These are phyloP conservation scores for Agroathelia rolfsii DNA, from an alignment of 1,284 basidiomycete genomes.

Conservation along the genomic window DNA sequence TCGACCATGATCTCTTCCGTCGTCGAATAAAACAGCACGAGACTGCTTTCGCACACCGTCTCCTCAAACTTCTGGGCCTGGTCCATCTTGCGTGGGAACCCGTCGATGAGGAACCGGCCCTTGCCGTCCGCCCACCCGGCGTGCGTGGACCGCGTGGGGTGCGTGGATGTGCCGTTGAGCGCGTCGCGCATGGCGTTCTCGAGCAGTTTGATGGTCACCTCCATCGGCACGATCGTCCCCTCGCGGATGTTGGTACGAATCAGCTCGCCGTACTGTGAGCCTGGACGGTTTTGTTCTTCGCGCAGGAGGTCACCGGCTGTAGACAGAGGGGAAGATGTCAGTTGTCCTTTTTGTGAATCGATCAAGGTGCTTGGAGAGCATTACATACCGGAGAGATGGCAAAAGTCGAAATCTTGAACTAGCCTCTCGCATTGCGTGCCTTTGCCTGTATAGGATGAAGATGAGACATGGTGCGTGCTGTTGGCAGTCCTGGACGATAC, in stretches of 20 bases:
- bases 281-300: conserved; percentile 83
- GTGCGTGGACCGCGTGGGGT: conserved; percentile 28
- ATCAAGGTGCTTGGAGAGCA: conserved; percentile 3
- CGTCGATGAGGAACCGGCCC: conserved; percentile 92
- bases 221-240: conserved; percentile 93
- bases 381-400: conserved; percentile 80
- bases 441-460: conserved; percentile 57
- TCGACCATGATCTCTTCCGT: conserved; percentile 83
- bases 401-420: conserved; percentile 85
- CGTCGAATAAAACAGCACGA: conserved; percentile 86
- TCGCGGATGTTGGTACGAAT: conserved; percentile 89
- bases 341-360: conserved; percentile 2
- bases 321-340: conserved; percentile 5
- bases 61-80: conserved; percentile 92
- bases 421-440: conserved; percentile 91
- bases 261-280: conserved; percentile 79
- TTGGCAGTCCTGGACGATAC: too few relatives aligned
- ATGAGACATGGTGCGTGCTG: too few relatives aligned
- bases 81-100: conserved; percentile 98
- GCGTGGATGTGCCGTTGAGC: conserved; percentile 33
- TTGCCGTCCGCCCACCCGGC: conserved; percentile 65
- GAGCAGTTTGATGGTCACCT: conserved; percentile 92
- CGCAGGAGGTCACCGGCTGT: conserved; percentile 93
- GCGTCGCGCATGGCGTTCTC: conserved; percentile 84
- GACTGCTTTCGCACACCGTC: conserved; percentile 68